Conservation (phyloP, 108 stramenopile species). For the Cyclotella atomus region DNA sequence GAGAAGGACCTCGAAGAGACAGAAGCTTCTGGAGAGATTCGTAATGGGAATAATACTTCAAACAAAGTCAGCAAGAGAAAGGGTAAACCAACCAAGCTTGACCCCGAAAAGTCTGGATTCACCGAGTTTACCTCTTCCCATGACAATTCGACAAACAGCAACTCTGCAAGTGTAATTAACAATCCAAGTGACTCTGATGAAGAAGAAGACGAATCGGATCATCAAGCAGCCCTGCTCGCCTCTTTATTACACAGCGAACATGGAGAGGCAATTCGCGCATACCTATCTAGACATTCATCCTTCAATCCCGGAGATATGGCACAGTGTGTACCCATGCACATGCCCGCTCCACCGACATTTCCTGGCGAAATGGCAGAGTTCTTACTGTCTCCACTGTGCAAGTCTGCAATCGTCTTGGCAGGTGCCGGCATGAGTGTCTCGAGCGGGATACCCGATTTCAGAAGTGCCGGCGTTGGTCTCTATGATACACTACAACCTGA, state of each 20-base stretch:
- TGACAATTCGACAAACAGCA: background rate
- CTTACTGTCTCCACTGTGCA: conserved; percentile 33
- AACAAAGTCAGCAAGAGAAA: conserved; percentile 13
- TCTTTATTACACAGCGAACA: conserved; percentile 30
- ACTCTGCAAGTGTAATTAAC: no score
- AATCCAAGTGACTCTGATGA: background rate
- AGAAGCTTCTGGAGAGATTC: background rate
- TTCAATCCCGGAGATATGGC: conserved; percentile 28
- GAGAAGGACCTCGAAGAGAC: background rate
- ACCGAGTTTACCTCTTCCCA: background rate
- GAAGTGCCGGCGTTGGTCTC: conserved; percentile 56
- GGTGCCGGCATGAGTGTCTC: conserved; percentile 76
- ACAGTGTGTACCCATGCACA: conserved; percentile 35
- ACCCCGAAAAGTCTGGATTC: background rate
- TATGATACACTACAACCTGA: conserved; percentile 65
- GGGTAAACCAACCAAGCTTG: conserved; percentile 18
- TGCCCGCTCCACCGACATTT: conserved; percentile 37
- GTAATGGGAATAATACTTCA: background rate
- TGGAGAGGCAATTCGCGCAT: conserved; percentile 29
- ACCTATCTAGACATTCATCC: conserved; percentile 21
- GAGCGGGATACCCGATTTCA: conserved; percentile 83
- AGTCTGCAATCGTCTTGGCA: conserved; percentile 70
- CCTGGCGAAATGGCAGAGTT: conserved; percentile 48
- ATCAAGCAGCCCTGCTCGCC: conserved; percentile 38
- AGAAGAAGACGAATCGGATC: conserved; percentile 9